Conservation (phyloP, 2,329 filamentous ascomycete species). For the Tolypocladium ovalisporum region DNA sequence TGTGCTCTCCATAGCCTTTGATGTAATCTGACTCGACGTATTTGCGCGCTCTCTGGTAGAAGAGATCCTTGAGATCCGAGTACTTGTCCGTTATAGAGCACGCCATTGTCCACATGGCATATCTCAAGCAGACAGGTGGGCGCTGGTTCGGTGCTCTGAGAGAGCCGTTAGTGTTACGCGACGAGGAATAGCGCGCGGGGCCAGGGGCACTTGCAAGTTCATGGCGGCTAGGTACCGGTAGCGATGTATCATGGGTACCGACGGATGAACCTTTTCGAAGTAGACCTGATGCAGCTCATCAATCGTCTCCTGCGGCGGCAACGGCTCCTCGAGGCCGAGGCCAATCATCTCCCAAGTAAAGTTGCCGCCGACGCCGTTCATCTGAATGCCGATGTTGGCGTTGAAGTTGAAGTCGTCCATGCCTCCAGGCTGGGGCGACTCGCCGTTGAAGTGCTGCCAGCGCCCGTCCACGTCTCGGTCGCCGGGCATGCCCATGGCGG, state of each 20-base stretch:
- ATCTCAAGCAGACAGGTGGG: conserved; percentile 78
- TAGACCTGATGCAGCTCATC: conserved; percentile 85
- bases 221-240: conserved; percentile 80
- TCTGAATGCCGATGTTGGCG: conserved; percentile 34
- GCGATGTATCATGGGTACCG: conserved; percentile 79
- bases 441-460: conserved; percentile 44
- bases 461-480: conserved; percentile 37
- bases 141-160: conserved; percentile 65
- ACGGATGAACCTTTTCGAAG: conserved; percentile 83
- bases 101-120: conserved; percentile 94
- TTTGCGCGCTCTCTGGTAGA: conserved; percentile 81
- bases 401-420: conserved; percentile 51
- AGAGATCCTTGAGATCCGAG: conserved; percentile 67
- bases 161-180: neutral
- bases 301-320: conserved; percentile 51
- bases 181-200: neutral
- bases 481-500: conserved; percentile 33
- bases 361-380: conserved; percentile 39
- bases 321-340: conserved; percentile 46
- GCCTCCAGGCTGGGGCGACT: conserved; percentile 37
- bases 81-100: conserved; percentile 79
- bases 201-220: conserved; percentile 49
- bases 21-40: conserved; percentile 85
- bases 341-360: conserved; percentile 73
- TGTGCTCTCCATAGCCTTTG: conserved; percentile 81